Evolutionary conservation across 148 eudicot genomes (phyloP).

Genomic region (Nepenthes mirabilis): DNA sequence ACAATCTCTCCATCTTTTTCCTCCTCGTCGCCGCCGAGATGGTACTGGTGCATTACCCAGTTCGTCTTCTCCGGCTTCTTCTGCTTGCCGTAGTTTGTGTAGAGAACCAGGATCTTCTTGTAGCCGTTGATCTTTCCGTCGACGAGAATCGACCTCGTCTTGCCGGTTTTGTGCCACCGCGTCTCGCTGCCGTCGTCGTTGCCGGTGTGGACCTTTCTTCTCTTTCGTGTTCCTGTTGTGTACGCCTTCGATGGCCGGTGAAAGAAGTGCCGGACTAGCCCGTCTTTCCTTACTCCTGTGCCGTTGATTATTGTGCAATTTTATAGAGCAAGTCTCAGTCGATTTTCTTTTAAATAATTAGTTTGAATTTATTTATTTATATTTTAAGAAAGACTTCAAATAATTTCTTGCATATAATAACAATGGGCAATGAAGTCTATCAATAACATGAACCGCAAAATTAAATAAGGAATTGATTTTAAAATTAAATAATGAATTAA

Average conservation of each 20-base stretch:
- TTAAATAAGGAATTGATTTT: too few species aligned
- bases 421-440: too few species aligned
- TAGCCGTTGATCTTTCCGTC: slow-evolving; percentile 28
- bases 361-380: neutral
- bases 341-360: neutral
- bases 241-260: slow-evolving; percentile 57
- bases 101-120: slow-evolving; percentile 53
- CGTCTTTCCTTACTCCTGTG: slow-evolving; percentile 44
- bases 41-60: slow-evolving; percentile 70
- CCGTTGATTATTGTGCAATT: neutral
- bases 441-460: too few species aligned
- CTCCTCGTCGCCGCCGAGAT: slow-evolving; percentile 39
- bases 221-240: slow-evolving; percentile 48
- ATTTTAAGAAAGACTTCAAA: too few species aligned
- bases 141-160: slow-evolving; percentile 32
- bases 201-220: slow-evolving; percentile 43
- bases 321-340: neutral
- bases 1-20: slow-evolving; percentile 49
- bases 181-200: slow-evolving; percentile 40
- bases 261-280: slow-evolving; percentile 42
- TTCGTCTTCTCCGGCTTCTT: slow-evolving; percentile 48
- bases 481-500: too few species aligned
- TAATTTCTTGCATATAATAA: too few species aligned
- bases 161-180: slow-evolving; percentile 60
- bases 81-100: slow-evolving; percentile 52